Base-by-base conservation (phyloP, 352 stramenopile genomes). In the Albugo laibachii region DNA sequence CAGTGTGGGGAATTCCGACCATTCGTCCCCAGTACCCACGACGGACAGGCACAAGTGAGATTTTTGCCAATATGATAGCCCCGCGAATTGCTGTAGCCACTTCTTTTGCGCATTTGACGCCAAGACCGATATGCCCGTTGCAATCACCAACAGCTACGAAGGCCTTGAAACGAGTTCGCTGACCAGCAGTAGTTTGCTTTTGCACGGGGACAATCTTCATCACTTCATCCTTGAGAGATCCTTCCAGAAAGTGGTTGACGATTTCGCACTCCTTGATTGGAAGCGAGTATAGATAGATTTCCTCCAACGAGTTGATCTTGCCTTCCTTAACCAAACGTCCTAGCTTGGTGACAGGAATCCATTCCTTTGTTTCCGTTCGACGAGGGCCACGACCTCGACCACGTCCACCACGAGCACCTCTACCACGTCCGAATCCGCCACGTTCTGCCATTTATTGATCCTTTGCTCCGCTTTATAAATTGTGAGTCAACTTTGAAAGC, bases 191-290 rank as follows among this genome's bases (percentile, higher is more conserved):
- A 45, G 92, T 98, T 77, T 98, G 94, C 89, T 99, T 99, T 77
- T 99, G 95, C 47, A 99, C 95, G 51, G 95, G 94, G 92, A 99
- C 98, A 80, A 99, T 98, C 83, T 98, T 98, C 94, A 99, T 99
- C 46, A 98, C 94, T 64, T 99, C 96, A 68, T 99, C 96, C 67
- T 98, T 97, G 50, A 99, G 93, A 69, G 88, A 93, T 50, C 94
- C 66, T 69, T 96, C 94, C 15, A 98, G 68, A 74, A 99, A 98
- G 70, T 97, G 84, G 72, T 99, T 97, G 57, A 99, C 94, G 65
- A 99, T 99, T 65, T 98, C 84, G 60, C 83, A 95, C 81, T 98
- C 94, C 87, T 99, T 99, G 70, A 99, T 97, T 46, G 95, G 92
- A 56, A 99, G 83, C 63, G 93, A 98, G 77, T 97, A 98, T 51